Conservation (phyloP, 345 rosid genomes). For the rapeseed (Brassica napus) region Da-Ae NC_063448.1:20175501-20176000, state of each 20-base stretch:
- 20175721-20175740: constrained; percentile 12
- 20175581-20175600: background rate
- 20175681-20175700: constrained; percentile 31
- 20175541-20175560: constrained; percentile 26
- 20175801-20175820: constrained; percentile 34
- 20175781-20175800: constrained; percentile 37
- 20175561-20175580: constrained; percentile 4
- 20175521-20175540: constrained; percentile 33
- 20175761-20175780: constrained; percentile 33
- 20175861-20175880: background rate
- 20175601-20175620: background rate
- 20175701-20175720: constrained; percentile 30
- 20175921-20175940: constrained; percentile 8
- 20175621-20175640: background rate
- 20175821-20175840: constrained; percentile 35
- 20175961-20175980: constrained; percentile 11
- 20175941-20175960: constrained; percentile 1
- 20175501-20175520: constrained; percentile 40
- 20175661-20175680: constrained; percentile 37
- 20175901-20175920: constrained; percentile 9
- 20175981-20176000: background rate
- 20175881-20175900: background rate
- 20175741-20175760: constrained; percentile 28
- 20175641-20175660: background rate
- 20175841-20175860: constrained; percentile 11